Percentiles rank a stretch among this genome's conserved stretches.
Evolutionary conservation across 2,329 filamentous ascomycete species (phyloP).

Genomic region (Phaeosphaeriaceae sp.): DNA sequence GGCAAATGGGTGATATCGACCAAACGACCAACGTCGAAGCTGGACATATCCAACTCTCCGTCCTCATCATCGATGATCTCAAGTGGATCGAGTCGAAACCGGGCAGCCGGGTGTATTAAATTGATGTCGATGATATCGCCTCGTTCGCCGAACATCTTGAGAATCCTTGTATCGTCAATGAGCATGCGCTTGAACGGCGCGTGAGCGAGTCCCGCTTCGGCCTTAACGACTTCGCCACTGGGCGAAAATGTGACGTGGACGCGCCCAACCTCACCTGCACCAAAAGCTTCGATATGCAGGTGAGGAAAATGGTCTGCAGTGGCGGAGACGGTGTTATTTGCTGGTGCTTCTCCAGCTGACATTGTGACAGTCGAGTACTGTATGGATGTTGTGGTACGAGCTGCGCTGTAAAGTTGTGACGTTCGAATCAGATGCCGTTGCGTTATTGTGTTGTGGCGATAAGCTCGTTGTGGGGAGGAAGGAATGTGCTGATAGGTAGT

Average conservation of each 20-base stretch:
- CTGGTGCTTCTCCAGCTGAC: not conserved
- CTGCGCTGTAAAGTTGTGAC: not conserved
- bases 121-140: slow-evolving; percentile 5
- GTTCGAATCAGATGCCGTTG: not conserved
- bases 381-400: not conserved
- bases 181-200: slow-evolving; percentile 15
- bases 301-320: slow-evolving; percentile 6
- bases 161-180: slow-evolving; percentile 11
- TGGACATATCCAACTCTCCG: not conserved
- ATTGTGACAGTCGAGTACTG: not conserved
- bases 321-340: not conserved
- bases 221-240: slow-evolving; percentile 1
- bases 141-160: slow-evolving; percentile 10
- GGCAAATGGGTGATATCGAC: slow-evolving; percentile 3
- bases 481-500: not conserved
- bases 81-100: slow-evolving; percentile 5
- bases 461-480: not conserved
- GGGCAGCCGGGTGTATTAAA: slow-evolving; percentile 10
- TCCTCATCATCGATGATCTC: not conserved
- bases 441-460: not conserved
- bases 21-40: not conserved
- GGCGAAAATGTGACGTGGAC: slow-evolving; percentile 6
- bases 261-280: slow-evolving; percentile 9
- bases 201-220: slow-evolving; percentile 10
- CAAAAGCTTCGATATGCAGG: slow-evolving; percentile 11